phyloP scores from a whole-genome alignment of 495 filamentous ascomycete genomes.

The Xylona heveae region DNA sequence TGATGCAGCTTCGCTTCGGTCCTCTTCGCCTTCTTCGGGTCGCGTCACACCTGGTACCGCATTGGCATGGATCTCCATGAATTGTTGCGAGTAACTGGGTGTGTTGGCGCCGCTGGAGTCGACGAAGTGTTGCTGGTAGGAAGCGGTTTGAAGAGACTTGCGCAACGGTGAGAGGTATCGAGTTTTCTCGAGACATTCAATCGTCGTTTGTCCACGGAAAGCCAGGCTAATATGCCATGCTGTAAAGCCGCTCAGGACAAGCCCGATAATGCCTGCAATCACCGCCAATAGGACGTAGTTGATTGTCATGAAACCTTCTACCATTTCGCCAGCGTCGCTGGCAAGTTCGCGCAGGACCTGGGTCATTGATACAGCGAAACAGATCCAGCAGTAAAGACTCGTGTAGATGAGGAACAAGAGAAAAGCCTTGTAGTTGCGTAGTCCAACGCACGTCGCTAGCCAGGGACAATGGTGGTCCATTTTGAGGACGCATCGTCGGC shows the following conservation, averaged over 20 bases:
- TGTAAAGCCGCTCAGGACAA: slow-evolving; percentile 79
- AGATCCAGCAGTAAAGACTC: slow-evolving; percentile 63
- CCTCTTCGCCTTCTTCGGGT: slow-evolving; percentile 57
- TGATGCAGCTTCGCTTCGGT: slow-evolving; percentile 4
- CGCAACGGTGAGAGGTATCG: slow-evolving; percentile 68
- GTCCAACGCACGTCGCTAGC: slow-evolving; percentile 86
- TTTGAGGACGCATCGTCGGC: slow-evolving; percentile 81
- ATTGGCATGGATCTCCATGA: slow-evolving; percentile 65
- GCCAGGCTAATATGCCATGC: slow-evolving; percentile 82
- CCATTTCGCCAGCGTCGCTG: slow-evolving; percentile 30
- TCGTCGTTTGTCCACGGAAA: slow-evolving; percentile 63
- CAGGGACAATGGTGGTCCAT: slow-evolving; percentile 99
- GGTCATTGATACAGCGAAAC: slow-evolving; percentile 43
- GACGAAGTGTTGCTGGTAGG: slow-evolving; percentile 8
- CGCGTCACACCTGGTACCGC: slow-evolving; percentile 60
- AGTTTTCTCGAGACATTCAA: slow-evolving; percentile 86
- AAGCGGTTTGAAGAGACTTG: slow-evolving; percentile 40
- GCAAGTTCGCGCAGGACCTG: slow-evolving; percentile 76
- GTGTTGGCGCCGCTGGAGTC: slow-evolving; percentile 23
- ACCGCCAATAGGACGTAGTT: slow-evolving; percentile 80
- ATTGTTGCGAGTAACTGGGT: slow-evolving; percentile 50
- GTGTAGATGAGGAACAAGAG: slow-evolving; percentile 86
- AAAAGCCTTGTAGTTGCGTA: slow-evolving; percentile 91
- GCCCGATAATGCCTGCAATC: slow-evolving; percentile 69
- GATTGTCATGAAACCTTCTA: slow-evolving; percentile 59